Evolutionary conservation across 345 rosid genomes (phyloP), one percentile per base, ranked within the genome.

Genomic region (Eucalyptus marginata): DNA sequence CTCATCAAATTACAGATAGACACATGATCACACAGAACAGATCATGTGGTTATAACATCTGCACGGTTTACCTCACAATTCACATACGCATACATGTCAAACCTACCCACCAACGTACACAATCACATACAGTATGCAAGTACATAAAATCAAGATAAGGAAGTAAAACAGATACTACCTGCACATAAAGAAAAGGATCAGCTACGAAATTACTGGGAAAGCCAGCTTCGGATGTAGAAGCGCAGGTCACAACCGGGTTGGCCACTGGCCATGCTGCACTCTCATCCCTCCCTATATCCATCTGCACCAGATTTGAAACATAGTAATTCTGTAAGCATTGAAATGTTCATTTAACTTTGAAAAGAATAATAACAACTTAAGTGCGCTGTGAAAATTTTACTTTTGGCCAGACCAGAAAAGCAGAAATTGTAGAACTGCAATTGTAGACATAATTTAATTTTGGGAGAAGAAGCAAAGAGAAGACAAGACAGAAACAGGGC

Each of bases 211-310:
- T 98, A 88, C 99, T 98, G 68, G 97, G 96, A 81, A 95, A 92
- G 84, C 96, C 96, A 90, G 99, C 93, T 89, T 91, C 93, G 24
- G 99, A 94, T 87, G 93, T 92, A 24, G 98, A 96, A 86, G 96
- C 98, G 90, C 99, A 98, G 86, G 99, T 95, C 88, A 98, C 49
- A 87, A 98, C 94, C n/a, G 99, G 99, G 87, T 98, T 97, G 84
- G 99, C 95, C 49, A 98, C 97, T 4, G 99, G 99, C 99, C 99
- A 97, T 5, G 99, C 96, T 25, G 95, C 95, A 90, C 91, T 94
- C 83, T 93, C 94, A 90, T 97, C 94, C 76, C 93, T 97, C 99
- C 99, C 93, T 46, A 93, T 89, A 90, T 95, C 94, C 88, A 88
- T 83, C 99, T 98, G 93, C 87, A 90, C 87, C 88, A 54, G 47